Base-by-base conservation (phyloP, 371 early-diverging fungal genomes). In the Umbelopsis sp. region DNA sequence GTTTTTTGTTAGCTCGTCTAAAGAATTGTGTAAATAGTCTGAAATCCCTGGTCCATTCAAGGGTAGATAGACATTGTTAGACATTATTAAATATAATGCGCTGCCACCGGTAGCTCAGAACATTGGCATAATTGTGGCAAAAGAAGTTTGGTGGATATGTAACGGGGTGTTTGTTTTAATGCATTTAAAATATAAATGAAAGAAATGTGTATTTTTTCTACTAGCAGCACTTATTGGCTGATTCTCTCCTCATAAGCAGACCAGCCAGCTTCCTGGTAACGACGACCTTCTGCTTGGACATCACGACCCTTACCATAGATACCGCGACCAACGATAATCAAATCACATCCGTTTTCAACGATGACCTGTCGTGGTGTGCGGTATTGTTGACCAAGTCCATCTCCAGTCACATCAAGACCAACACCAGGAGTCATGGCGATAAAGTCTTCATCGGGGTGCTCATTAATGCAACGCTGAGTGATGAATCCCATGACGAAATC, bases 291-390 rank as follows among this genome's bases (percentile, higher is more conserved):
- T 2, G 57, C 70, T 41, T 80, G 87, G 3, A 90, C 77, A 71
- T 94, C 89, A 44, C 90, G 89, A 20, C 87, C 93, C 6, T 87
- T 80, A 25, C 92, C 95, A 75, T 97, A 97, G 70, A 98, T 95
- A 63, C 96, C 97, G 63, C 99, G 86, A 37, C 99, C 99, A 2
- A 98, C 99, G 80, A 98, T 98, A 71, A 98, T 97, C 20, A 98
- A 87, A 84, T 98, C 99, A 65, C 94, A 91, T 18, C 91, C 92
- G 69, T 88, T 88, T 24, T 92, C 91, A n/a, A 86, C 76, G 65
- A 98, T 84, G 32, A 96, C 97, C 66, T 93, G 81, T 63, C 88
- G 80, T 44, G 98, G 98, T 0, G 96, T 94, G 72, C 96, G 87
- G 79, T 97, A 98, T 80, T 93, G 94, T 79, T 98, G 98, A 44